phyloP scores from a whole-genome alignment of 108 stramenopile species.

The Cyclotella choctawhatcheeana region DNA sequence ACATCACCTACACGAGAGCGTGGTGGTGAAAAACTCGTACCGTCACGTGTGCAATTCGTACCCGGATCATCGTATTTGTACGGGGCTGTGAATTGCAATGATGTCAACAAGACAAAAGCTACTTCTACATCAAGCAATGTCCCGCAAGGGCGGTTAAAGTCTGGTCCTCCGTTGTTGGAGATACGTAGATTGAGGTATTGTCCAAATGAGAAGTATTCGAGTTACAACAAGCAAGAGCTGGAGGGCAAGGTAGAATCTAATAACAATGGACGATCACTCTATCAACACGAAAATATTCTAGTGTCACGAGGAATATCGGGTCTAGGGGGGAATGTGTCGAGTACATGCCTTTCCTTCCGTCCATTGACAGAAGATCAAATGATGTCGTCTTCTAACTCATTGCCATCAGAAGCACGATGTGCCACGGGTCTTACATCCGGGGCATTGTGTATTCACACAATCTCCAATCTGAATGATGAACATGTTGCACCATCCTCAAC shows the following conservation, averaged over 20 bases:
- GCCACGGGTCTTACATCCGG: slow-evolving; percentile 84
- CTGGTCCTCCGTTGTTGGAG: slow-evolving; percentile 42
- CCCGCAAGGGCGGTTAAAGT: slow-evolving; percentile 8
- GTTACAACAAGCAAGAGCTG: neutral
- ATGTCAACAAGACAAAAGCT: neutral
- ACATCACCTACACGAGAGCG: no score
- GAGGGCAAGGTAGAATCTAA: neutral
- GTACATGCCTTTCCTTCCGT: slow-evolving; percentile 70
- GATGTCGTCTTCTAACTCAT: neutral
- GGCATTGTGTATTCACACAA: slow-evolving; percentile 70
- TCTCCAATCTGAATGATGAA: slow-evolving; percentile 33
- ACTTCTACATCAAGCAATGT: neutral
- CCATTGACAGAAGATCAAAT: slow-evolving; percentile 11
- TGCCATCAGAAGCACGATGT: slow-evolving; percentile 9
- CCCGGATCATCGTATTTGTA: slow-evolving; percentile 38
- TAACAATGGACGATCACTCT: neutral
- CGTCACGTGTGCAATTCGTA: slow-evolving; percentile 26
- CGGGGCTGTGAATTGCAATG: slow-evolving; percentile 40
- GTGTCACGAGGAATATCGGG: slow-evolving; percentile 65
- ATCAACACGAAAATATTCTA: slow-evolving; percentile 40
- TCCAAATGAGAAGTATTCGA: neutral
- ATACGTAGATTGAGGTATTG: slow-evolving; percentile 30
- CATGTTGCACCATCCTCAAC: slow-evolving; percentile 38
- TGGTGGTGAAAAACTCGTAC: neutral
- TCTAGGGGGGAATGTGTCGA: slow-evolving; percentile 59